These are phyloP conservation scores for Camellia oleifera DNA, from an alignment of 179 eudicot species.

Conservation along the genomic window DNA sequence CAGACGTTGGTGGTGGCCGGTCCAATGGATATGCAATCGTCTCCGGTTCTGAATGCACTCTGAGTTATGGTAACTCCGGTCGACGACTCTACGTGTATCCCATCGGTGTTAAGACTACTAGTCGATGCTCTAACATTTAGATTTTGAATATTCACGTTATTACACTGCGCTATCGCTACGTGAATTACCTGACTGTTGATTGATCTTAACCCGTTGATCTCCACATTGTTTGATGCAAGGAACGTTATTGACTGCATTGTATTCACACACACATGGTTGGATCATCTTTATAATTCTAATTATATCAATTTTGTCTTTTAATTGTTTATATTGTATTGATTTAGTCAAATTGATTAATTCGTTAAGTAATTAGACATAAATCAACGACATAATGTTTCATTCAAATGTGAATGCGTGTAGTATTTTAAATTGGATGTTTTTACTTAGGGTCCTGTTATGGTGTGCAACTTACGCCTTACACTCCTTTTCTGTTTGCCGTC, in stretches of 20 bases:
- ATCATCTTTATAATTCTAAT: no score
- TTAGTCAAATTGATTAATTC: no score
- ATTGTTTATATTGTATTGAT: no score
- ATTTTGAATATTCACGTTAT: slow-evolving; percentile 26
- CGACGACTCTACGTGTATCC: slow-evolving; percentile 40
- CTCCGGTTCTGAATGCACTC: slow-evolving; percentile 39
- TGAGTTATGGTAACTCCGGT: slow-evolving; percentile 30
- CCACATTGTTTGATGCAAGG: slow-evolving; percentile 24
- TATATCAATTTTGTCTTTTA: no score
- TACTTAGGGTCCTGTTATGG: no score
- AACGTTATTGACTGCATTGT: slow-evolving; percentile 39
- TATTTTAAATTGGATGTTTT: no score
- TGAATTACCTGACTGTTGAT: slow-evolving; percentile 48
- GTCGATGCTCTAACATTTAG: slow-evolving; percentile 41
- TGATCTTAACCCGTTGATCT: slow-evolving; percentile 35
- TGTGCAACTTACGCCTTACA: no score
- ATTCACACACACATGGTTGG: no score
- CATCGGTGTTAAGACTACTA: slow-evolving; percentile 65
- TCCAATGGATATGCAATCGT: slow-evolving; percentile 62
- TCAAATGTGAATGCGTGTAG: no score
- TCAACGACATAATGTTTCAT: no score
- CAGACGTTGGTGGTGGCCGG: slow-evolving; percentile 41
- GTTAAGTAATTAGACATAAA: no score
- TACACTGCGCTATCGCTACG: slow-evolving; percentile 34
- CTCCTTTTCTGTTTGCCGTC: no score